phyloP scores from a whole-genome alignment of 1,284 basidiomycete genomes.

The Trametes versicolor region DNA sequence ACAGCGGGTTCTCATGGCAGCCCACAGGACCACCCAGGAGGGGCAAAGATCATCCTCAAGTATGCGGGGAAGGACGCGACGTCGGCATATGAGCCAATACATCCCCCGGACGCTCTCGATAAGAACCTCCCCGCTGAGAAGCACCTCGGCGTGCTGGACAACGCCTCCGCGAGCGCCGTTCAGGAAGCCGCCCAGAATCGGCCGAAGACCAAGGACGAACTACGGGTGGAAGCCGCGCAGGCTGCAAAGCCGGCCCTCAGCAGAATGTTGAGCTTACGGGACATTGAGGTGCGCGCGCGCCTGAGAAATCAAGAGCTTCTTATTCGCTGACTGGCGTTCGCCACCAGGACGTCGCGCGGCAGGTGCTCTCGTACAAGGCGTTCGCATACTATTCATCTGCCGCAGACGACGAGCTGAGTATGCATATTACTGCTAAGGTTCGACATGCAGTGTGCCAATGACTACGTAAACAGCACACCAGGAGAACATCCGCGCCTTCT shows the following conservation, averaged over 20 bases:
- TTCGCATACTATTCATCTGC: conserved; percentile 86
- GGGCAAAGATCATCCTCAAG: conserved; percentile 78
- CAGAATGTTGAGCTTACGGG: conserved; percentile 75
- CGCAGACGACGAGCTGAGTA: conserved; percentile 84
- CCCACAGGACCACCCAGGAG: conserved; percentile 84
- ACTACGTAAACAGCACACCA: conserved; percentile 53
- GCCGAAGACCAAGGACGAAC: conserved; percentile 74
- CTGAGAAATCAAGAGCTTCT: background rate
- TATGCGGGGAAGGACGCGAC: conserved; percentile 87
- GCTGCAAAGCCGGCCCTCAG: conserved; percentile 70
- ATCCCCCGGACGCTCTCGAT: conserved; percentile 75
- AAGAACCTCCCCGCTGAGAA: conserved; percentile 73
- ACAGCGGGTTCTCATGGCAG: background rate
- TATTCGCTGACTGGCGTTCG: conserved; percentile 6
- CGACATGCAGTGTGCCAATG: conserved; percentile 18
- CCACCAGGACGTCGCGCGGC: conserved; percentile 63
- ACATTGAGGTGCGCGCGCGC: conserved; percentile 72
- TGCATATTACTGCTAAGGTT: conserved; percentile 41
- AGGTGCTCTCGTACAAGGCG: conserved; percentile 76
- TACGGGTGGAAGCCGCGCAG: conserved; percentile 70
- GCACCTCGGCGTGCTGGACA: conserved; percentile 77
- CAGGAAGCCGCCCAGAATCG: conserved; percentile 51
- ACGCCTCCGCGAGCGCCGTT: conserved; percentile 57
- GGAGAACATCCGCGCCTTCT: conserved; percentile 81
- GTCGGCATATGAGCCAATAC: conserved; percentile 75